Evolutionary conservation across 2,329 filamentous ascomycete species (phyloP), one percentile per base, ranked within the genome.

Genomic region (Ceratocystis eucalypticola): DNA sequence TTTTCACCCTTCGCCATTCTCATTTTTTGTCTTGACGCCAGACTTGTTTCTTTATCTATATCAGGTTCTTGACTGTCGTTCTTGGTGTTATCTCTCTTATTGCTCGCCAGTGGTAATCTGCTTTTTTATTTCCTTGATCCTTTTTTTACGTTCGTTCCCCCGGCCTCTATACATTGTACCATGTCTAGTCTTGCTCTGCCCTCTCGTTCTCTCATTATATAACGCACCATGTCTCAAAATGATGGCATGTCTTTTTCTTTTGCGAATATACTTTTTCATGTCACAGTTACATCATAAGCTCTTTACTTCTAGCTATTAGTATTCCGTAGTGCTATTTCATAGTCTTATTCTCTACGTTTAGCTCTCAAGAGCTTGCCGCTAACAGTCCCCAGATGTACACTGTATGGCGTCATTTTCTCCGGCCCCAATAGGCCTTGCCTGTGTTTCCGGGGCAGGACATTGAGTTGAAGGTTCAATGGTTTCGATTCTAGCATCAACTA

Each of bases 321-420:
- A 48, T 22, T 20, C 15, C 8, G 22, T 28, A n/a, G 22, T 46
- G 6, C 61, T 64, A 28, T 46, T 64, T 66, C 37, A 37, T 65
- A 12, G 1, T 20, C 28, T 28, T 67, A 1, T 5, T 55, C 17
- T 63, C 17, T 37, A 2, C 65, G 44, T 15, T n/a, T 22, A n/a
- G 44, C 3, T 28, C 46, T 25, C 61, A 59, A 25, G 63, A 66
- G 7, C 17, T 48, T 25, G 53, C 6, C 12, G 3, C 17, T 57
- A 44, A n/a, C 66, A 62, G n/a, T 65, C 59, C 44, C 64, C 64
- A 12, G 61, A 59, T 22, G 33, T 57, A 65, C 67, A 69, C 5
- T 46, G 20, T 10, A n/a, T 25, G 5, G 22, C 8, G 12, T 41
- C 37, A 15, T 41, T 41, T 41, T 41, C 37, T 41, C 37, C 37